Conservation (phyloP, 371 early-diverging fungal genomes). For the Rhizomucor miehei region DNA sequence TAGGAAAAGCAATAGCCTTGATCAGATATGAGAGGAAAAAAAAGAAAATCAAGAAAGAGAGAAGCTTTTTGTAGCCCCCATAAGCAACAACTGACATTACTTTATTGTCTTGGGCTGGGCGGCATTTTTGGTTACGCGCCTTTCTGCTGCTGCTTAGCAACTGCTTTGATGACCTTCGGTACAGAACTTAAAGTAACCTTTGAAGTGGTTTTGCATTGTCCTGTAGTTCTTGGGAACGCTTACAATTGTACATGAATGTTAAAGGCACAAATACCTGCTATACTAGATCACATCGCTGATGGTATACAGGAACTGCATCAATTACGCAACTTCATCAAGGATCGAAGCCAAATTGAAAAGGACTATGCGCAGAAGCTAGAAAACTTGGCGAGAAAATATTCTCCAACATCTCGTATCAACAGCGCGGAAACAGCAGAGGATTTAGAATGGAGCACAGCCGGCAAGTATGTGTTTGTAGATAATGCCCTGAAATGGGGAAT, state of each 20-base stretch:
- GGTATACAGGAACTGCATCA: conserved; percentile 65
- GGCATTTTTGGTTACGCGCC: neutral
- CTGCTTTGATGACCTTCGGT: conserved; percentile 19
- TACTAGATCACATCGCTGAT: conserved; percentile 54
- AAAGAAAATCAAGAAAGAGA: too few relatives aligned
- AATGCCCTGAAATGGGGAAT: too few relatives aligned
- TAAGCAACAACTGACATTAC: too few relatives aligned
- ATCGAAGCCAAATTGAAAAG: conserved; percentile 68
- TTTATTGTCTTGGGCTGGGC: too few relatives aligned
- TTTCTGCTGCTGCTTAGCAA: too few relatives aligned
- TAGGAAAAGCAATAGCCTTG: conserved; percentile 10
- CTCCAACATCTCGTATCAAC: conserved; percentile 29
- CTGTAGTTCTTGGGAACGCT: neutral
- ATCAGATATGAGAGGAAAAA: neutral
- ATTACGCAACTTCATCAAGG: conserved; percentile 74
- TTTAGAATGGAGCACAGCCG: conserved; percentile 24
- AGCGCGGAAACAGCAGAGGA: conserved; percentile 22
- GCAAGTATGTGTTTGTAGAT: conserved; percentile 23
- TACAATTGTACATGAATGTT: too few relatives aligned
- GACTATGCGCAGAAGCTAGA: conserved; percentile 79
- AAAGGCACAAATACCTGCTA: conserved; percentile 45
- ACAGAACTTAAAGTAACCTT: conserved; percentile 14
- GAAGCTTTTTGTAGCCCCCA: too few relatives aligned
- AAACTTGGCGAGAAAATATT: conserved; percentile 60
- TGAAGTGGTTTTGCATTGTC: neutral